These are phyloP conservation scores for Colletotrichum sp. DNA, from an alignment of 2,329 filamentous ascomycete species.

Conservation along the genomic window DNA sequence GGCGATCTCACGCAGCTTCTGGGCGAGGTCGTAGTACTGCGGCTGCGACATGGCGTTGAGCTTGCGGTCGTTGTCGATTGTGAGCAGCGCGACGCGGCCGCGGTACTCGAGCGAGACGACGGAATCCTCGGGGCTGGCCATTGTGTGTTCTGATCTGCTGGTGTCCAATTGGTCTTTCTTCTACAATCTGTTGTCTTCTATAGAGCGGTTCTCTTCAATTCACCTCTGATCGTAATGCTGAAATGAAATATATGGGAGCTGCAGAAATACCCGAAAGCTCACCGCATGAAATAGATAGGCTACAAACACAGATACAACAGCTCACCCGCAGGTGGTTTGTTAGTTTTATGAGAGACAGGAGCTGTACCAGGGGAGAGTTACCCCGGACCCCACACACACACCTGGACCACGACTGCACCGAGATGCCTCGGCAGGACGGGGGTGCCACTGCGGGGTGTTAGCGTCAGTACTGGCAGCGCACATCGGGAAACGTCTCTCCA, in stretches of 20 bases:
- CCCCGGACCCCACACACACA: constrained; percentile 22
- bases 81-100: constrained; percentile 70
- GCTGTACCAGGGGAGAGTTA: background rate
- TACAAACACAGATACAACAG: background rate
- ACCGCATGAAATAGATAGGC: background rate
- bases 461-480: background rate
- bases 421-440: constrained; percentile 20
- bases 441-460: constrained; percentile 13
- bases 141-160: background rate
- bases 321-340: background rate
- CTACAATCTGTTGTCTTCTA: background rate
- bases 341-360: background rate
- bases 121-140: constrained; percentile 17
- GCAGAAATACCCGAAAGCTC: background rate
- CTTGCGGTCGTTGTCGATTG: constrained; percentile 83
- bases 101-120: constrained; percentile 44
- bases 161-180: background rate
- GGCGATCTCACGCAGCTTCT: constrained; percentile 78
- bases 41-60: constrained; percentile 80
- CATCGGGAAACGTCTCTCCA: background rate
- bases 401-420: background rate
- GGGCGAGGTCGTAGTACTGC: constrained; percentile 79
- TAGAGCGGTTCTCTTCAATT: background rate
- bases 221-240: background rate
- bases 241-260: background rate